Evolutionary conservation across 2,329 filamentous ascomycete species (phyloP).

Genomic region (Arthroderma sp.): DNA sequence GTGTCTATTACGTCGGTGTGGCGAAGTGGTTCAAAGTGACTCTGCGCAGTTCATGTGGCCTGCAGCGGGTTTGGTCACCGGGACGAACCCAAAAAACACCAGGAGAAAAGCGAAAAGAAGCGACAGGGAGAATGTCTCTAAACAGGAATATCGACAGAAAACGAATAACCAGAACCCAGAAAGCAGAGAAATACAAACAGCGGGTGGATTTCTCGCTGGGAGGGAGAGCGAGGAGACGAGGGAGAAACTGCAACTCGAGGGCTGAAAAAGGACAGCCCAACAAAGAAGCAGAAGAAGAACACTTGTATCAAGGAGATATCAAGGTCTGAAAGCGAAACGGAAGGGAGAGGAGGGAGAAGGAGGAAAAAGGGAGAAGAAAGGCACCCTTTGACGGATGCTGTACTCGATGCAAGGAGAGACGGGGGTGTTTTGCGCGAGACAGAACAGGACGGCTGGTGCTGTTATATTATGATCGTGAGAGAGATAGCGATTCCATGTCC

Average conservation of each 20-base stretch:
- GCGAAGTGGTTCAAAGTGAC: constrained; percentile 5
- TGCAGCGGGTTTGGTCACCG: constrained; percentile 5
- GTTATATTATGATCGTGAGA: no score
- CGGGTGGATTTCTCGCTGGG: neutral
- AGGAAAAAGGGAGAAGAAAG: constrained; percentile 1
- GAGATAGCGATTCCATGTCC: no score
- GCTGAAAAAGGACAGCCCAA: neutral
- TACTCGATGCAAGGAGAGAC: no score
- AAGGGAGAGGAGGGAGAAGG: neutral
- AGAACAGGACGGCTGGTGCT: no score
- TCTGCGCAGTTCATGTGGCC: constrained; percentile 1
- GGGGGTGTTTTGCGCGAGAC: no score
- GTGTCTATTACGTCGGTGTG: constrained; percentile 2
- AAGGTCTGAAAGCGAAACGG: neutral
- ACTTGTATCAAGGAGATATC: no score
- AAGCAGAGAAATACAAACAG: neutral
- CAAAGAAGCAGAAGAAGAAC: neutral
- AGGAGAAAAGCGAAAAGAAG: neutral
- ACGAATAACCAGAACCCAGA: neutral
- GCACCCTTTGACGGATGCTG: no score
- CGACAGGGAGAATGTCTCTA: neutral
- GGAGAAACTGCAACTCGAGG: neutral
- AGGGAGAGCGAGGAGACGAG: neutral
- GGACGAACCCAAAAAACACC: constrained; percentile 2
- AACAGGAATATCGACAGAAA: neutral